phyloP scores from a whole-genome alignment of 2,329 filamentous ascomycete species.

The Aureobasidium namibiae region DNA sequence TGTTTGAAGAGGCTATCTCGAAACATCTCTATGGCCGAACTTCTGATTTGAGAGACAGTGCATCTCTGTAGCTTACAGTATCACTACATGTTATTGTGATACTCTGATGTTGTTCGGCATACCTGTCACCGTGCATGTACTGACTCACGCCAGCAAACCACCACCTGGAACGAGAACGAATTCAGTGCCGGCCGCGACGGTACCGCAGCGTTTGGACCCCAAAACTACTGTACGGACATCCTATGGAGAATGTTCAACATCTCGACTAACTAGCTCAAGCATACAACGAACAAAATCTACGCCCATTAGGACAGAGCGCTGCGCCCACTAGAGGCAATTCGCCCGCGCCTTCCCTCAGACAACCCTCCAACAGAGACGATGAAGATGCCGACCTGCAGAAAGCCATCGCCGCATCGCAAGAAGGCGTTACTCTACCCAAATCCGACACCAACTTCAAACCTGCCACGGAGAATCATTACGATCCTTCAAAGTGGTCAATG shows the following conservation, averaged over 20 bases:
- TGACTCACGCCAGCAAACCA: conserved; percentile 7
- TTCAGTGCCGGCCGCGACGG: conserved; percentile 24
- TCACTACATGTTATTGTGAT: not conserved
- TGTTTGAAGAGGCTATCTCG: not conserved
- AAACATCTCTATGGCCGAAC: not conserved
- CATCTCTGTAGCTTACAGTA: not conserved
- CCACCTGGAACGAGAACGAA: conserved; percentile 23
- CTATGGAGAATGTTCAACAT: not conserved
- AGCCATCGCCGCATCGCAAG: conserved; percentile 22
- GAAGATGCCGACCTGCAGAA: conserved; percentile 23
- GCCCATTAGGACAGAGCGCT: conserved; percentile 22
- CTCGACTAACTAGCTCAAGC: not conserved
- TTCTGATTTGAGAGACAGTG: not conserved
- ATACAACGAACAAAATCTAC: conserved; percentile 20
- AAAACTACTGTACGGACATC: not conserved
- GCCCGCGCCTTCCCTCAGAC: conserved; percentile 19
- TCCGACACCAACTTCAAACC: conserved; percentile 40
- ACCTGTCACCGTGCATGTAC: not conserved
- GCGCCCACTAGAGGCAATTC: conserved; percentile 25
- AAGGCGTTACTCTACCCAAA: conserved; percentile 45
- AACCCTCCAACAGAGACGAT: conserved; percentile 22
- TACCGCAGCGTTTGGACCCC: conserved; percentile 15
- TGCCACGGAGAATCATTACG: conserved; percentile 47
- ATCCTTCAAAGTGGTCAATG: conserved; percentile 48
- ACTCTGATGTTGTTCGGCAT: not conserved